Evolutionary conservation across 176 grass and related monocot genomes (phyloP).

Genomic region (Thalia dealbata): DNA sequence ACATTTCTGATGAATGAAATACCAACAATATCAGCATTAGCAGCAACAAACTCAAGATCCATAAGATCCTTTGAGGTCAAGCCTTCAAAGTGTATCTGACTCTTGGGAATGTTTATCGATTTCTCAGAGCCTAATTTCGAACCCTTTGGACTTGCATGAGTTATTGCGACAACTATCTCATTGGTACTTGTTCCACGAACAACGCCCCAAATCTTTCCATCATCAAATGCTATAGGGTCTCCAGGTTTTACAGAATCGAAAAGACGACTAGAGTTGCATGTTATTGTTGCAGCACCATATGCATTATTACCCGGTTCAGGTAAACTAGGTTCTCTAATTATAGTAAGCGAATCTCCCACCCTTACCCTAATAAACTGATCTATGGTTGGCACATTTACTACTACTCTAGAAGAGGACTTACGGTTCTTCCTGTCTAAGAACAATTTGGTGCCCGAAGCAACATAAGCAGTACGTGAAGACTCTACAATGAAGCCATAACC

Average conservation of each 20-base stretch:
- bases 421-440: slow-evolving; percentile 3
- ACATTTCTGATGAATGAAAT: slow-evolving; percentile 20
- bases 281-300: slow-evolving; percentile 9
- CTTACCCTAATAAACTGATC: slow-evolving; percentile 9
- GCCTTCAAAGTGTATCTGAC: slow-evolving; percentile 10
- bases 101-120: slow-evolving; percentile 20
- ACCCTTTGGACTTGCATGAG: slow-evolving; percentile 17
- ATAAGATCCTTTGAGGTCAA: slow-evolving; percentile 15
- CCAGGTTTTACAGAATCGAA: slow-evolving; percentile 17
- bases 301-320: too few relatives aligned
- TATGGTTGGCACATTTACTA: slow-evolving; percentile 9
- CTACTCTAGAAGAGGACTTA: slow-evolving; percentile 1
- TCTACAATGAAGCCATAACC: slow-evolving; percentile 14
- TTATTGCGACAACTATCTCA: slow-evolving; percentile 9
- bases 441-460: slow-evolving; percentile 16
- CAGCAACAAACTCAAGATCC: slow-evolving; percentile 19
- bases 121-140: slow-evolving; percentile 20
- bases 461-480: slow-evolving; percentile 6
- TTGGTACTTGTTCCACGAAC: slow-evolving; percentile 5
- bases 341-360: slow-evolving; percentile 16
- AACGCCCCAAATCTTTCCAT: slow-evolving; percentile 21
- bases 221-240: slow-evolving; percentile 22
- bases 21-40: slow-evolving; percentile 21
- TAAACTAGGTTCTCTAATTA: slow-evolving; percentile 11
- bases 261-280: slow-evolving; percentile 11